Conservation (phyloP, 768 basidiomycete species). For the Lepiota brunneoincarnata region DNA sequence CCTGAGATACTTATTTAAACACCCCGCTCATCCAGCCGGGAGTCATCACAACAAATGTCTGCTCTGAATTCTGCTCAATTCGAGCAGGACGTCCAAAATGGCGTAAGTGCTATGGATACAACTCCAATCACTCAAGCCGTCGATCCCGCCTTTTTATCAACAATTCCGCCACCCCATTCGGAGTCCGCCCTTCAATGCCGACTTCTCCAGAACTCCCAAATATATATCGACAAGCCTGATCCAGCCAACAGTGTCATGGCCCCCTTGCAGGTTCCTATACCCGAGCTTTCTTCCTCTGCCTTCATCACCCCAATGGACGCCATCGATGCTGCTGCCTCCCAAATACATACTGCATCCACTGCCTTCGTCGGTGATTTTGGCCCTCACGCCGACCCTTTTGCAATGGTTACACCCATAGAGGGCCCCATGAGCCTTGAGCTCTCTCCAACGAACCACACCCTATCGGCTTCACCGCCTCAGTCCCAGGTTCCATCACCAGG, state of each 20-base stretch:
- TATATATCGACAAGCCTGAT: slow-evolving; percentile 32
- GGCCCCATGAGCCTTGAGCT: slow-evolving; percentile 36
- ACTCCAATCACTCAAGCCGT: slow-evolving; percentile 26
- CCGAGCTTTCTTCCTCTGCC: slow-evolving; percentile 31
- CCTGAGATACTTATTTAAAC: slow-evolving; percentile 18
- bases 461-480: slow-evolving; percentile 32
- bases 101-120: slow-evolving; percentile 33
- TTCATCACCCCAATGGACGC: slow-evolving; percentile 33
- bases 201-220: slow-evolving; percentile 30
- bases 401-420: slow-evolving; percentile 29
- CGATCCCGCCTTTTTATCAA: slow-evolving; percentile 21
- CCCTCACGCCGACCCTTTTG: slow-evolving; percentile 28
- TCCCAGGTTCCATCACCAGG: slow-evolving; percentile 36
- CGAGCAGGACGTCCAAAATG: slow-evolving; percentile 29
- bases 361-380: slow-evolving; percentile 41
- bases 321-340: slow-evolving; percentile 21
- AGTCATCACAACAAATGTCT: slow-evolving; percentile 11
- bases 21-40: background rate
- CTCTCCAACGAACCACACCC: slow-evolving; percentile 31
- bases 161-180: slow-evolving; percentile 17
- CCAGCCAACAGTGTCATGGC: slow-evolving; percentile 20
- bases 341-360: slow-evolving; percentile 28
- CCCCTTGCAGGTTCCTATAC: slow-evolving; percentile 37
- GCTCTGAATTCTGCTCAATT: slow-evolving; percentile 25
- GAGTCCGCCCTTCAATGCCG: slow-evolving; percentile 21